phyloP scores from a whole-genome alignment of 2,329 filamentous ascomycete genomes.

The Aureobasidium pullulans region DNA sequence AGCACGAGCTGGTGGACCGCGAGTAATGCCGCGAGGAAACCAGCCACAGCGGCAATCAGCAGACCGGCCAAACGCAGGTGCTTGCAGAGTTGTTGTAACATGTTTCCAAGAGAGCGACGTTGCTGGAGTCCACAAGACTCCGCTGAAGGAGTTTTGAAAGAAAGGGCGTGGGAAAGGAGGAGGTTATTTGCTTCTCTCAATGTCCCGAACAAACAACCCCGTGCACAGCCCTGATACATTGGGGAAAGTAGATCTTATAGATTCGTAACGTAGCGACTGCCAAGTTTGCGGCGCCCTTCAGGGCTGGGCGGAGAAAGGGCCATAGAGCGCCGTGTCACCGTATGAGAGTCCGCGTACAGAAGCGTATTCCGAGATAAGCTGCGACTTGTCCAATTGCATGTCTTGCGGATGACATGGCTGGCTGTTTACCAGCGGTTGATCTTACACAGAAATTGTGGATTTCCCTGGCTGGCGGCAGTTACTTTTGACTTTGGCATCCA shows the following conservation, averaged over 20 bases:
- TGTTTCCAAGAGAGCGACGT: neutral
- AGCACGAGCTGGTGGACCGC: constrained; percentile 23
- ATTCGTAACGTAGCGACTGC: constrained; percentile 3
- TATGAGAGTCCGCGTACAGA: neutral
- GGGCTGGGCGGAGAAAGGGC: neutral
- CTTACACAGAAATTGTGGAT: neutral
- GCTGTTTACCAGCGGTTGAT: neutral
- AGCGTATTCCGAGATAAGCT: neutral
- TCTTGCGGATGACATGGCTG: neutral
- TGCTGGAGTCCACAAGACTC: neutral
- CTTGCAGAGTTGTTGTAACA: constrained; percentile 2
- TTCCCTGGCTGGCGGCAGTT: neutral
- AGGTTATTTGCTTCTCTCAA: neutral
- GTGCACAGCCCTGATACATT: constrained; percentile 11
- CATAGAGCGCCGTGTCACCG: neutral
- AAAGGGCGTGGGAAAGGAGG: neutral
- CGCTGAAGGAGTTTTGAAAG: constrained; percentile 3
- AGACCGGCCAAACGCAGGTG: neutral
- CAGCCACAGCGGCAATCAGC: constrained; percentile 3
- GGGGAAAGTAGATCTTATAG: constrained; percentile 6
- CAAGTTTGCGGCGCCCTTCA: neutral
- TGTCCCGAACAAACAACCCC: constrained; percentile 1
- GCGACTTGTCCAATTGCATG: neutral
- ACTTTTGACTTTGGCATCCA: neutral
- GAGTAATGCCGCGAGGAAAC: constrained; percentile 16